A percentile compares a stretch with the other conserved stretches of the same genome.
phyloP scores from a whole-genome alignment of 2,329 filamentous ascomycete genomes.

The Coniella vitis region DNA sequence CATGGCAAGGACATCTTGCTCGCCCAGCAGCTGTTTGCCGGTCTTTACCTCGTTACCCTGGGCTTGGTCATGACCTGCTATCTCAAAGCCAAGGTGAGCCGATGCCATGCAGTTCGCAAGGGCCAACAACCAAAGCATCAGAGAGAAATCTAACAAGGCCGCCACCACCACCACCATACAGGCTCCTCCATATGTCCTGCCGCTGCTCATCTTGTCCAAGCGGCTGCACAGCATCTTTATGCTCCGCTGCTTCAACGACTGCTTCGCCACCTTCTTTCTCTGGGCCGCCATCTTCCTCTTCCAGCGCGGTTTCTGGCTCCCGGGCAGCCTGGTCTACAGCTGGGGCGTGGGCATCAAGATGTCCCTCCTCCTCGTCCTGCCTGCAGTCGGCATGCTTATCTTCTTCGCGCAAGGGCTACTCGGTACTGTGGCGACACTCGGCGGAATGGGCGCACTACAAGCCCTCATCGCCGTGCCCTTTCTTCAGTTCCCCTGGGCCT shows the following conservation, averaged over 20 bases:
- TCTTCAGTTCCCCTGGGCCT: conserved; percentile 59
- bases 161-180: no score
- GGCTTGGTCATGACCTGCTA: conserved; percentile 79
- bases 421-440: conserved; percentile 45
- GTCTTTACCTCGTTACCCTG: conserved; percentile 70
- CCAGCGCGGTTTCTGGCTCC: conserved; percentile 66
- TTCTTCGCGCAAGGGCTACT: conserved; percentile 73
- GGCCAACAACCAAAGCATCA: background rate
- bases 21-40: conserved; percentile 79
- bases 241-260: conserved; percentile 92
- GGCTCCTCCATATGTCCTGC: conserved; percentile 81
- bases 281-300: conserved; percentile 75
- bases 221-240: conserved; percentile 90
- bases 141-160: background rate
- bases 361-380: conserved; percentile 76
- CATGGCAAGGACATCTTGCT: conserved; percentile 66
- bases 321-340: conserved; percentile 67
- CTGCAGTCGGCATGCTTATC: conserved; percentile 70
- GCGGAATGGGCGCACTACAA: conserved; percentile 37
- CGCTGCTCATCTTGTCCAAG: conserved; percentile 82
- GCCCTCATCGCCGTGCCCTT: conserved; percentile 64
- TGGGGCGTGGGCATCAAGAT: conserved; percentile 90
- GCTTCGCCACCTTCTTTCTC: conserved; percentile 76
- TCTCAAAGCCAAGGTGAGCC: conserved; percentile 57
- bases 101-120: background rate